phyloP scores from a whole-genome alignment of 2,329 filamentous ascomycete species.

The Phaeomoniella chlamydospora region DNA sequence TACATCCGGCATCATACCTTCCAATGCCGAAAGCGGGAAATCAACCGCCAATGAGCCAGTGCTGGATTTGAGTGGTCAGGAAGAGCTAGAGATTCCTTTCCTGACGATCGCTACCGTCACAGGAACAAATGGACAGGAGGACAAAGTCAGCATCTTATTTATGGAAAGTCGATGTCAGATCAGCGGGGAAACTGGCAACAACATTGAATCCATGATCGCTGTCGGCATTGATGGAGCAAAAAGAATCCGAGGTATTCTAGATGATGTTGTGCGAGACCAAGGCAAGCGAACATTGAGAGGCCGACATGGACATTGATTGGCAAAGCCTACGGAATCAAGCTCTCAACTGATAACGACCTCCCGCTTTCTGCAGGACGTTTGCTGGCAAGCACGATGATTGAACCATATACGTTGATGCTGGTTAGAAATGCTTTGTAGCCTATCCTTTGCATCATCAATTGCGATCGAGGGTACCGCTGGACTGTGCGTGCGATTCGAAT shows the following conservation, averaged over 20 bases:
- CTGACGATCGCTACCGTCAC: constrained; percentile 74
- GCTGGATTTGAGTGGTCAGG: constrained; percentile 27
- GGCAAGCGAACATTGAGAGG: constrained; percentile 10
- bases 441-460: no score
- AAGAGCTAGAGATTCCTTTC: constrained; percentile 65
- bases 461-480: no score
- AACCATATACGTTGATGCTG: no score
- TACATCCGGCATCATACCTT: constrained; percentile 65
- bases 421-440: no score
- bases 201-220: constrained; percentile 83
- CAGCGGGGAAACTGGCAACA: constrained; percentile 22
- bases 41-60: constrained; percentile 27
- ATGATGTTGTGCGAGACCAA: constrained; percentile 47
- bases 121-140: constrained; percentile 39
- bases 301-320: constrained; percentile 4
- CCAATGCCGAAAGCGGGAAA: constrained; percentile 29
- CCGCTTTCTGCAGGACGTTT: no score
- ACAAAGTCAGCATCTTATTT: constrained; percentile 59
- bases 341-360: no score
- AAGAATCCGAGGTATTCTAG: constrained; percentile 67
- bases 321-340: no score
- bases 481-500: no score
- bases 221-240: constrained; percentile 87
- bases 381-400: no score
- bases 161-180: constrained; percentile 85